Evolutionary conservation across 139 green algal species (phyloP).

Genomic region (Volvox africanus): DNA sequence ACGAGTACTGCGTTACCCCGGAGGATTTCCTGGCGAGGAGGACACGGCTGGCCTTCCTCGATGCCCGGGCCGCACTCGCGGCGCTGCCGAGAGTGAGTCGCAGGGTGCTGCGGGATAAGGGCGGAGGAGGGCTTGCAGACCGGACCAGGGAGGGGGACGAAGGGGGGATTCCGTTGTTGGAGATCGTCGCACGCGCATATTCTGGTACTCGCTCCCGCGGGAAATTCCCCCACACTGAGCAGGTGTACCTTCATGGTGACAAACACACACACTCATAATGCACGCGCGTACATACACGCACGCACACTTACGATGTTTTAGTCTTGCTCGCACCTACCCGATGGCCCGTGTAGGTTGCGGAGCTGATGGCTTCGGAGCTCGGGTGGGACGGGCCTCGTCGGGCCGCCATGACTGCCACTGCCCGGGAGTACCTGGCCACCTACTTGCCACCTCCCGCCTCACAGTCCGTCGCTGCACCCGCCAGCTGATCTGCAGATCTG

Average conservation of each 20-base stretch:
- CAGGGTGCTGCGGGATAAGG: background rate
- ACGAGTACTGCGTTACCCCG: conserved; percentile 93
- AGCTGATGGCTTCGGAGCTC: conserved; percentile 80
- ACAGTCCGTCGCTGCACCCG: background rate
- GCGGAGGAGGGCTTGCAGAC: background rate
- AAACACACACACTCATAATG: background rate
- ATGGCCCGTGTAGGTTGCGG: conserved; percentile 63
- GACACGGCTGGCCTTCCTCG: conserved; percentile 95
- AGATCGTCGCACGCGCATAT: too few relatives aligned
- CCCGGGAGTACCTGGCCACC: conserved; percentile 30
- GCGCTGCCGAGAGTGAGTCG: conserved; percentile 80
- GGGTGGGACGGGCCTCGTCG: conserved; percentile 62
- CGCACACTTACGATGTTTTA: too few relatives aligned
- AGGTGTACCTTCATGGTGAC: too few relatives aligned
- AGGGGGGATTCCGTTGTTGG: too few relatives aligned
- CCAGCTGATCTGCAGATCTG: background rate
- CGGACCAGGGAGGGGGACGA: background rate
- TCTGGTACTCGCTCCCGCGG: too few relatives aligned
- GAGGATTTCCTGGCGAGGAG: conserved; percentile 94
- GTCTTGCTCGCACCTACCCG: background rate
- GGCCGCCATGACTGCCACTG: conserved; percentile 60
- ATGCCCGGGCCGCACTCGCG: conserved; percentile 79
- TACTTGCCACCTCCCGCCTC: conserved; percentile 17
- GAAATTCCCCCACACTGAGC: too few relatives aligned
- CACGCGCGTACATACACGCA: background rate